phyloP scores from a whole-genome alignment of 1,139 yeast species.

The Zhuliangozyma blackwelliae region DNA sequence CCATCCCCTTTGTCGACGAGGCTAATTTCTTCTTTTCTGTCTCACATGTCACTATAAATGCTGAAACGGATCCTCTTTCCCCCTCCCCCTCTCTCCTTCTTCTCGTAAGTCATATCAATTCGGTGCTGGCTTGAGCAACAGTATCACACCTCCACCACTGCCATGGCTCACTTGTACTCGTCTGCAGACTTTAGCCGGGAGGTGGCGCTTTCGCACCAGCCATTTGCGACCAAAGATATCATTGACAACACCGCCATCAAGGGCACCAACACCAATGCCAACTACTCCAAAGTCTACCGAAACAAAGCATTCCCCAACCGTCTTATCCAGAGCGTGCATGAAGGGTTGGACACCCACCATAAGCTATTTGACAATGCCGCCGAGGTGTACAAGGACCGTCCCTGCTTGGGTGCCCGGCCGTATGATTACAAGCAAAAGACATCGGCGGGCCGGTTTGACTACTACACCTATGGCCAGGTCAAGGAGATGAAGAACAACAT shows the following conservation, averaged over 20 bases:
- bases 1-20: too few relatives aligned
- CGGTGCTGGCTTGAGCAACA: too few relatives aligned
- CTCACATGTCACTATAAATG: too few relatives aligned
- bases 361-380: slow-evolving; percentile 25
- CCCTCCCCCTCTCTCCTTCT: too few relatives aligned
- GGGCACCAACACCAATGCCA: slow-evolving; percentile 4
- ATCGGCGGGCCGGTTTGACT: slow-evolving; percentile 14
- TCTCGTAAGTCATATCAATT: too few relatives aligned
- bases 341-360: slow-evolving; percentile 25
- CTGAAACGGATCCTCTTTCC: too few relatives aligned
- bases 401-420: slow-evolving; percentile 26
- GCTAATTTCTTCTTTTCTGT: too few relatives aligned
- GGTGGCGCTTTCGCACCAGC: slow-evolving; percentile 13
- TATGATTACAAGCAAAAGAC: slow-evolving; percentile 19
- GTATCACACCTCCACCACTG: too few relatives aligned
- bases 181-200: slow-evolving; percentile 5
- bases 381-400: slow-evolving; percentile 14
- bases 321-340: slow-evolving; percentile 13
- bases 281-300: slow-evolving; percentile 10
- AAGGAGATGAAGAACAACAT: slow-evolving; percentile 15
- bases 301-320: slow-evolving; percentile 9
- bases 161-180: slow-evolving; percentile 9
- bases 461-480: slow-evolving; percentile 15
- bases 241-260: slow-evolving; percentile 4
- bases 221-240: slow-evolving; percentile 7